phyloP scores from a whole-genome alignment of 75 land plant species.

The Picea glauca region DNA sequence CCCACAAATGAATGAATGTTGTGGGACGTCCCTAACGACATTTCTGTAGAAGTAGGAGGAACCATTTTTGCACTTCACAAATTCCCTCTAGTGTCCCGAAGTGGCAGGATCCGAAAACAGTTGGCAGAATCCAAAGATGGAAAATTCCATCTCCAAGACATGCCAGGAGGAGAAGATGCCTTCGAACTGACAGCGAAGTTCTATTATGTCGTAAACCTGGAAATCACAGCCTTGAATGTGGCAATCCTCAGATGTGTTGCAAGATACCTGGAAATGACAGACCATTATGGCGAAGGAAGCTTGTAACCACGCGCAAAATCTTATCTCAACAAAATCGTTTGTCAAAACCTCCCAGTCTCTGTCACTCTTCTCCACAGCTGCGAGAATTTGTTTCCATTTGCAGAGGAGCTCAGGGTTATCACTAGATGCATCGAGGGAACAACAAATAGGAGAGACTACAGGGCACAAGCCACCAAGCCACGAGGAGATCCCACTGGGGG shows the following conservation, averaged over 20 bases:
- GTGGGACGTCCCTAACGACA: conserved; percentile 75
- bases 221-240: conserved; percentile 67
- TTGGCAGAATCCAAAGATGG: conserved; percentile 57
- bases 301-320: conserved; percentile 57
- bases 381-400: conserved; percentile 66
- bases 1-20: no score
- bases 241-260: conserved; percentile 80
- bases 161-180: conserved; percentile 80
- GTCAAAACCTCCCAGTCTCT: conserved; percentile 52
- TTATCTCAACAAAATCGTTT: conserved; percentile 58
- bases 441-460: no score
- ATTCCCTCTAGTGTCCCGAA: conserved; percentile 83
- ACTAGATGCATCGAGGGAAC: conserved; percentile 58
- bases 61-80: conserved; percentile 50
- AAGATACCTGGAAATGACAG: no score
- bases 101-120: conserved; percentile 69
- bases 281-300: conserved; percentile 69
- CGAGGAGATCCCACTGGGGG: no score
- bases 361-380: conserved; percentile 78
- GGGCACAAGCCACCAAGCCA: no score
- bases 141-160: conserved; percentile 37
- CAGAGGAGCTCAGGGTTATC: no score
- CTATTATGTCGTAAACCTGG: conserved; percentile 77
- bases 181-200: conserved; percentile 87
- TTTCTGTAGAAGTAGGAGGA: background rate